These are phyloP conservation scores for Endocarpon pusillum DNA, from an alignment of 495 filamentous ascomycete species.

Conservation along the genomic window DNA sequence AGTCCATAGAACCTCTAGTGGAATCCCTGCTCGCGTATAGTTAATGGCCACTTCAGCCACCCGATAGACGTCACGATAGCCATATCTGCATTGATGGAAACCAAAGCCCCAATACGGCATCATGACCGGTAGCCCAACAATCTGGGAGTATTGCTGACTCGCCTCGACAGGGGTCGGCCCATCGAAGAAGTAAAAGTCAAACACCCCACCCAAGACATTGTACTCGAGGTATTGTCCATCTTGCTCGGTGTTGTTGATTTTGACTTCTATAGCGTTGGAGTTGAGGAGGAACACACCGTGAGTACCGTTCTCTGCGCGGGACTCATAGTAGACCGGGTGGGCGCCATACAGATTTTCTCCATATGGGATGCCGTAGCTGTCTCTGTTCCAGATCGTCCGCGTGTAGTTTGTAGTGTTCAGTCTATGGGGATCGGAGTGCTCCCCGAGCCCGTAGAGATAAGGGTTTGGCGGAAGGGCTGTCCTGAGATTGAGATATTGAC, in stretches of 20 bases:
- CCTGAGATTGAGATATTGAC: slow-evolving; percentile 55
- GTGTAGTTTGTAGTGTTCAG: slow-evolving; percentile 59
- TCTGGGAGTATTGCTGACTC: slow-evolving; percentile 52
- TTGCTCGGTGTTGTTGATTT: slow-evolving; percentile 44
- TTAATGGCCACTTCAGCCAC: slow-evolving; percentile 69
- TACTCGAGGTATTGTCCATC: slow-evolving; percentile 61
- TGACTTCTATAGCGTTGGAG: slow-evolving; percentile 78
- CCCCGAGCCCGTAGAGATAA: slow-evolving; percentile 65
- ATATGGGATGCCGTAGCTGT: slow-evolving; percentile 46
- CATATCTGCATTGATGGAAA: slow-evolving; percentile 72
- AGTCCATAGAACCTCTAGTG: slow-evolving; percentile 80
- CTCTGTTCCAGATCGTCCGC: slow-evolving; percentile 66
- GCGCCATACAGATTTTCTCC: slow-evolving; percentile 68
- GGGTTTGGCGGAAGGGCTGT: slow-evolving; percentile 50
- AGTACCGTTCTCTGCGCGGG: slow-evolving; percentile 46
- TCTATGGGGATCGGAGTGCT: slow-evolving; percentile 57
- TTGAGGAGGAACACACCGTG: slow-evolving; percentile 76
- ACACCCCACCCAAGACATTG: slow-evolving; percentile 61
- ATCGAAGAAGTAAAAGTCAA: slow-evolving; percentile 74
- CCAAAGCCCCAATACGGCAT: slow-evolving; percentile 78
- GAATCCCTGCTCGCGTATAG: slow-evolving; percentile 58
- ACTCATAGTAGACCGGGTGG: slow-evolving; percentile 76
- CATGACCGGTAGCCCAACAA: slow-evolving; percentile 55
- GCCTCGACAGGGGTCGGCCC: slow-evolving; percentile 59
- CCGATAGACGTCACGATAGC: slow-evolving; percentile 59